These are phyloP conservation scores for Clarireedia monteithiana DNA, from an alignment of 2,329 filamentous ascomycete species.

Conservation along the genomic window DNA sequence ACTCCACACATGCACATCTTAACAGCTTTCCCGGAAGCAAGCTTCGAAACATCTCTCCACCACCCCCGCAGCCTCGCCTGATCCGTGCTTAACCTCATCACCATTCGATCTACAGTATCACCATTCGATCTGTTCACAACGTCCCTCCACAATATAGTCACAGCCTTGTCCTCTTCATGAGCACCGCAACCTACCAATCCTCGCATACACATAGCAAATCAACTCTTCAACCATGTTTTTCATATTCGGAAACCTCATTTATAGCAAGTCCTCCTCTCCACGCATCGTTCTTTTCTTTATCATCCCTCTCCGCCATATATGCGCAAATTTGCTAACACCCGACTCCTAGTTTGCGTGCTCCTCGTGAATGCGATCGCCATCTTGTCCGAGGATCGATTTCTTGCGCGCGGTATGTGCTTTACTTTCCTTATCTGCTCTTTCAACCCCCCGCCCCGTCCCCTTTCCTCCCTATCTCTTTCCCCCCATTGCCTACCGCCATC, in stretches of 20 bases:
- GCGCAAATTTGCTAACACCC: not conserved
- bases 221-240: constrained; percentile 45
- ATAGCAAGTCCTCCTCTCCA: constrained; percentile 43
- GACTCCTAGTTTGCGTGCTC: constrained; percentile 62
- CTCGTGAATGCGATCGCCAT: constrained; percentile 90
- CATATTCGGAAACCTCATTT: constrained; percentile 61
- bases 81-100: not conserved
- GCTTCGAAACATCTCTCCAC: not conserved
- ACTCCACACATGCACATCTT: not conserved
- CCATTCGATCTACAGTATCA: not conserved
- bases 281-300: not conserved
- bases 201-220: not conserved
- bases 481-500: too few species aligned
- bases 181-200: constrained; percentile 5
- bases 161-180: constrained; percentile 10
- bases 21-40: too few species aligned
- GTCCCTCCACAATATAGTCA: not conserved
- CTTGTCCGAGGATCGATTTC: constrained; percentile 90
- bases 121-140: constrained; percentile 1
- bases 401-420: constrained; percentile 58
- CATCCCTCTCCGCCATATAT: not conserved
- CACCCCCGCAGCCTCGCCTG: not conserved
- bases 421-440: too few species aligned
- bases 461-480: not conserved
- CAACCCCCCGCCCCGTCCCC: not conserved